Base-by-base conservation (phyloP, 2,329 filamentous ascomycete species). In the Fusarium bactridioides region DNA sequence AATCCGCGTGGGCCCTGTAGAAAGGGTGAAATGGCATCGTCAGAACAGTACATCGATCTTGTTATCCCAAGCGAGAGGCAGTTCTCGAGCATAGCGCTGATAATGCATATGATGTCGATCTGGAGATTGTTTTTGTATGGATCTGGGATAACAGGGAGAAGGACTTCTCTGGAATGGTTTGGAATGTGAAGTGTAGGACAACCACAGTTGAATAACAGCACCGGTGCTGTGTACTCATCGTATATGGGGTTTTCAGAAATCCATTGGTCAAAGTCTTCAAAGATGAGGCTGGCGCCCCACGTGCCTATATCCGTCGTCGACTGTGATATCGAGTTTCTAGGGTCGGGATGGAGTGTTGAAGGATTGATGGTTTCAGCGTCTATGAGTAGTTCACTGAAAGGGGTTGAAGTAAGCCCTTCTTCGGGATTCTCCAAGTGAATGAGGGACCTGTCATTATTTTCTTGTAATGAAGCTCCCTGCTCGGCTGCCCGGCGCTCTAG, bases 51-150 rank as follows among this genome's bases (percentile, higher is more conserved):
- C 73, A 76, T 70, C 38, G 56, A 53, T 19, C 65, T 70, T 7
- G 76, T 70, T 58, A 78, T 74, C 31, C 75, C 76, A n/a, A 78
- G 60, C 9, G 70, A 69, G 23, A 76, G 71, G 21, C 76, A 78
- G 62, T 78, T 78, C 35, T 77, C 64, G 15, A 78, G 60, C 38
- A 77, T 50, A 29, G 76, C 76, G 12, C 61, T 59, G 13, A 78
- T 48, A 38, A 77, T 67, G 38, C 76, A 78, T n/a, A 74, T 59
- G 35, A 72, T 64, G 40, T 79, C 77, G 31, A 79, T 75, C 50
- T 76, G 73, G 15, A 78, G 67, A 8, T 69, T 74, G 56, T 79
- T 79, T 60, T 70, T 71, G 47, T 76, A 75, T 21, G 64, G 64
- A 47, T 74, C 70, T 12, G 75, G 75, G n/a, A 75, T 70, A 29